phyloP scores from a whole-genome alignment of 2,329 filamentous ascomycete genomes.

The Tolypocladium sp. region DNA sequence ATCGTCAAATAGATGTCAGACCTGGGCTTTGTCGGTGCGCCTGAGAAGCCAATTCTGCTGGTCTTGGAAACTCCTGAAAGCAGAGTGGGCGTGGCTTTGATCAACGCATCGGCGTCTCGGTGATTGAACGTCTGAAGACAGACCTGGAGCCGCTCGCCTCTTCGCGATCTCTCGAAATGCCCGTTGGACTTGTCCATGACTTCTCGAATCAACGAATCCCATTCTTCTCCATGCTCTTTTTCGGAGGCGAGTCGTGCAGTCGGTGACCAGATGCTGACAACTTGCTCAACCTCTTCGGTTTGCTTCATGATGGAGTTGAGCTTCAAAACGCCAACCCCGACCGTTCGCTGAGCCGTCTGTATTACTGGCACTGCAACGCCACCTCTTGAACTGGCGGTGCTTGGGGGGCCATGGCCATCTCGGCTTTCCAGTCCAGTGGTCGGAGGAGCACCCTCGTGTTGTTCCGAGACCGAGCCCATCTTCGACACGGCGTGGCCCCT shows the following conservation, averaged over 20 bases:
- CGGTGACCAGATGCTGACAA: constrained; percentile 69
- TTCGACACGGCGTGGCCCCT: constrained; percentile 36
- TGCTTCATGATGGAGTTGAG: constrained; percentile 68
- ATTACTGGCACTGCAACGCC: constrained; percentile 11
- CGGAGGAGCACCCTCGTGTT: constrained; percentile 29
- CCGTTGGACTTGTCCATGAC: constrained; percentile 67
- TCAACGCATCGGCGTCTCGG: constrained; percentile 68
- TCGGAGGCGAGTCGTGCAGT: constrained; percentile 44
- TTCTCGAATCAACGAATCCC: constrained; percentile 64
- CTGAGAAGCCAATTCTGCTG: constrained; percentile 86
- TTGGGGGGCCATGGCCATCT: constrained; percentile 38
- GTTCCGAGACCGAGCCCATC: constrained; percentile 49
- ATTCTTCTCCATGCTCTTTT: constrained; percentile 53
- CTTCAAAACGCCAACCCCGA: constrained; percentile 70
- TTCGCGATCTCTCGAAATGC: constrained; percentile 62
- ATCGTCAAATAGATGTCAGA: constrained; percentile 95
- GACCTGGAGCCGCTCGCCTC: constrained; percentile 69
- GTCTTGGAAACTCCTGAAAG: constrained; percentile 75
- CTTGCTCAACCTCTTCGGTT: constrained; percentile 62
- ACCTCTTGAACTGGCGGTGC: constrained; percentile 44
- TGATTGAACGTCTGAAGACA: constrained; percentile 71
- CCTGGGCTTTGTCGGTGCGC: constrained; percentile 75
- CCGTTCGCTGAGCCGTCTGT: constrained; percentile 40
- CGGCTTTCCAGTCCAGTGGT: constrained; percentile 29
- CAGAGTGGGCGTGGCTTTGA: constrained; percentile 80